These are phyloP conservation scores for Penicillium italicum DNA, from an alignment of 2,329 filamentous ascomycete species.

Conservation along the genomic window DNA sequence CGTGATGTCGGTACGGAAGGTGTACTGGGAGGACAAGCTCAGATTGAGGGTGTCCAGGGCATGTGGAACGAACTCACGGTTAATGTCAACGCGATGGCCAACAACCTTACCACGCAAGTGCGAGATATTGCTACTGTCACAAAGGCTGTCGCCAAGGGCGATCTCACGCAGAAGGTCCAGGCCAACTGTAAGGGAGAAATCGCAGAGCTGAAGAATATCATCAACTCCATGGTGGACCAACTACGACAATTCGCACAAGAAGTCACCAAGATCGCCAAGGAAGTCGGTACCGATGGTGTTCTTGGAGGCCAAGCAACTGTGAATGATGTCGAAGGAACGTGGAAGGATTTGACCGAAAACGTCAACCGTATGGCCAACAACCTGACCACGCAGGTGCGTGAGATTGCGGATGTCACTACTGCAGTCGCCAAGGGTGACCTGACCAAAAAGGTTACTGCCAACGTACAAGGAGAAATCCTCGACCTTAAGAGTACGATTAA, in stretches of 20 bases:
- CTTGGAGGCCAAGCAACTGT: constrained; percentile 93
- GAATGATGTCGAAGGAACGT: constrained; percentile 94
- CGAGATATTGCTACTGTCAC: constrained; percentile 85
- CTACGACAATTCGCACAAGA: constrained; percentile 94
- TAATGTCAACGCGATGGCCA: constrained; percentile 84
- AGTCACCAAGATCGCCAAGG: constrained; percentile 91
- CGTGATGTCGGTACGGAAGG: constrained; percentile 82
- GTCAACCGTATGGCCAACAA: constrained; percentile 99
- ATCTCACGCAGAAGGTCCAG: constrained; percentile 94
- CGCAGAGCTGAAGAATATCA: constrained; percentile 91
- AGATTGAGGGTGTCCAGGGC: constrained; percentile 78
- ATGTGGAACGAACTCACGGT: constrained; percentile 87
- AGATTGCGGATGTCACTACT: constrained; percentile 94
- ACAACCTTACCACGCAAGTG: constrained; percentile 82
- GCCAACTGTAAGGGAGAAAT: constrained; percentile 90
- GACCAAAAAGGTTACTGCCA: constrained; percentile 92
- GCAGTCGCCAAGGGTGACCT: constrained; percentile 92
- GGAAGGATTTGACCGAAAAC: constrained; percentile 91
- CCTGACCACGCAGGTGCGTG: constrained; percentile 92
- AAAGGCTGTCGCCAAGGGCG: constrained; percentile 70
- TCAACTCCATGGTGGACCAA: constrained; percentile 99
- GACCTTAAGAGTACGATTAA: constrained; percentile 89
- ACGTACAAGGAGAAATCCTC: constrained; percentile 89
- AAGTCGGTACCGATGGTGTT: constrained; percentile 93
- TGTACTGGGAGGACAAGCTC: constrained; percentile 75